These are phyloP conservation scores for Acorus calamus DNA, from an alignment of 106 monocot genomes.

Conservation along the genomic window DNA sequence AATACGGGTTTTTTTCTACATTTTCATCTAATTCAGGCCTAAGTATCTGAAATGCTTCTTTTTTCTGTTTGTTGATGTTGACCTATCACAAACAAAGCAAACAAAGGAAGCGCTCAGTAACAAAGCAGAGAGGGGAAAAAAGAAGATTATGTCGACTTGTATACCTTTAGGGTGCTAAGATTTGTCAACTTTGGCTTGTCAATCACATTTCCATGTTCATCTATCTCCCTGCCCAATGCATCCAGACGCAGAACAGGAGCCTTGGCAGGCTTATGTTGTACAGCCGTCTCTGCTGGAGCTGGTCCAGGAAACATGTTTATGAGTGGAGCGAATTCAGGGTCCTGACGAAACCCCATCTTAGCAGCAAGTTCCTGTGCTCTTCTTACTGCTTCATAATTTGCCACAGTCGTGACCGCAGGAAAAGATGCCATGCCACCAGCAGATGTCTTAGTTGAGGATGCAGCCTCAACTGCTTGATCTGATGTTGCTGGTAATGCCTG, in stretches of 20 bases:
- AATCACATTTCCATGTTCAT: constrained; percentile 88
- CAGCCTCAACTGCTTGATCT: constrained; percentile 5
- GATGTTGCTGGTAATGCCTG: not conserved
- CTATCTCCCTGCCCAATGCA: constrained; percentile 89
- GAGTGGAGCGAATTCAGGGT: constrained; percentile 88
- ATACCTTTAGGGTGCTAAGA: constrained; percentile 92
- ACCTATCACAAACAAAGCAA: constrained; percentile 35
- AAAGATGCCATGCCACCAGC: constrained; percentile 11
- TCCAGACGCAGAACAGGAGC: constrained; percentile 86
- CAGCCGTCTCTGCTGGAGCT: constrained; percentile 28
- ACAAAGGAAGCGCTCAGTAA: not conserved
- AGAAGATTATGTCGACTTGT: not conserved
- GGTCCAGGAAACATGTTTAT: constrained; percentile 95
- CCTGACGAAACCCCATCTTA: constrained; percentile 88
- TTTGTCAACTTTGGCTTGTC: constrained; percentile 55
- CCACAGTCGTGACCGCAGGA: constrained; percentile 26
- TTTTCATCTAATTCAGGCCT: constrained; percentile 73
- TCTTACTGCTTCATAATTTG: constrained; percentile 81
- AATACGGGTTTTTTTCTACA: constrained; percentile 39
- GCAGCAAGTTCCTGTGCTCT: constrained; percentile 89
- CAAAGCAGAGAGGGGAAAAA: not conserved
- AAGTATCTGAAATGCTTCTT: constrained; percentile 95
- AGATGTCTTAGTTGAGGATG: constrained; percentile 12
- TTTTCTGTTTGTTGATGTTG: constrained; percentile 98
- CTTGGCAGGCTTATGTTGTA: constrained; percentile 65